Conservation (phyloP, 2,329 filamentous ascomycete genomes). For the Ascochyta lentis region DNA sequence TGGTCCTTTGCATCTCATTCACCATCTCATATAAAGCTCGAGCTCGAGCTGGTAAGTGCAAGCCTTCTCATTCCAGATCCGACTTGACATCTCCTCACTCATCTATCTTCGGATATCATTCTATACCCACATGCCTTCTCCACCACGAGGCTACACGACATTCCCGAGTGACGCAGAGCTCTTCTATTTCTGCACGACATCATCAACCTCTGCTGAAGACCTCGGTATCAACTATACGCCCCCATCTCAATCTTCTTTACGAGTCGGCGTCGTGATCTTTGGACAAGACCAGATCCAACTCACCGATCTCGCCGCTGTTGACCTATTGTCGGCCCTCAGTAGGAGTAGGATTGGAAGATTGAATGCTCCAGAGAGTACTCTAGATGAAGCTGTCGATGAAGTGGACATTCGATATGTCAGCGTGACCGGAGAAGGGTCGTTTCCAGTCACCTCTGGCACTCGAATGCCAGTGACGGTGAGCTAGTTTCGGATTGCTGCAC, state of each 20-base stretch:
- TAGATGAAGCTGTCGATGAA: conserved; percentile 45
- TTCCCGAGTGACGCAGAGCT: conserved; percentile 46
- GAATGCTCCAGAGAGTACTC: conserved; percentile 30
- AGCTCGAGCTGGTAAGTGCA: conserved; percentile 26
- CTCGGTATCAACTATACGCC: conserved; percentile 41
- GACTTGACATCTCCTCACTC: not conserved
- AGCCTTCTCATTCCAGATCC: not conserved
- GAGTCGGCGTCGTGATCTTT: conserved; percentile 42
- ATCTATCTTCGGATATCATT: conserved; percentile 1
- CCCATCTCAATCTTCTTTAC: conserved; percentile 44
- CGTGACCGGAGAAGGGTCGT: conserved; percentile 46
- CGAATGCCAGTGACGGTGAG: conserved; percentile 50
- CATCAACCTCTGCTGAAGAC: conserved; percentile 43
- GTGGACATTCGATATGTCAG: conserved; percentile 48
- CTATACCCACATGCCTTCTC: conserved; percentile 39
- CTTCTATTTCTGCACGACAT: conserved; percentile 47
- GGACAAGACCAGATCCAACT: conserved; percentile 41
- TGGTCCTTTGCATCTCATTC: conserved; percentile 15
- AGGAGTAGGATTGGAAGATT: conserved; percentile 37
- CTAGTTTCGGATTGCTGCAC: conserved; percentile 37
- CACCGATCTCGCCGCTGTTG: conserved; percentile 43
- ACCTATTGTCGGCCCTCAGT: conserved; percentile 42
- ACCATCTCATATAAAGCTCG: conserved; percentile 32
- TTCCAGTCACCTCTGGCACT: conserved; percentile 44
- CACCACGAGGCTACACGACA: conserved; percentile 41